Conservation (phyloP, 805 yeast genomes). For the Metahyphopichia silvanorum region DNA sequence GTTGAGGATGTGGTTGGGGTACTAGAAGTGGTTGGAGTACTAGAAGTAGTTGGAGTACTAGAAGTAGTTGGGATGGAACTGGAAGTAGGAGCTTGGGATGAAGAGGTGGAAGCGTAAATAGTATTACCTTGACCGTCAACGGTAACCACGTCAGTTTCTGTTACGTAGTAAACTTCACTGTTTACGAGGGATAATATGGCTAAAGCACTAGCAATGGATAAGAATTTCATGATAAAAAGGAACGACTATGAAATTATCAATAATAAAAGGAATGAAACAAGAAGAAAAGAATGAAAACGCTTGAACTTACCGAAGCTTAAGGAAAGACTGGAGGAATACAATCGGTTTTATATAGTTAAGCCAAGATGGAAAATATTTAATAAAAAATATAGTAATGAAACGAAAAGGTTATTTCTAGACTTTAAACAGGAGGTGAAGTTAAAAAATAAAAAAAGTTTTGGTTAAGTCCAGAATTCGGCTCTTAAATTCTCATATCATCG, state of each 20-base stretch:
- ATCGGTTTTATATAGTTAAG: too few relatives aligned
- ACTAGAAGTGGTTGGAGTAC: slow-evolving; percentile 5
- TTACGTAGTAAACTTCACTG: slow-evolving; percentile 8
- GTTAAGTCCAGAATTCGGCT: too few relatives aligned
- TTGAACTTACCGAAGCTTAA: not conserved
- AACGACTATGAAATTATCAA: too few relatives aligned
- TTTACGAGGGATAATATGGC: slow-evolving; percentile 6
- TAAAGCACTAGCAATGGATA: slow-evolving; percentile 13
- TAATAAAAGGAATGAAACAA: slow-evolving; percentile 2
- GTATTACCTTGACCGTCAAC: slow-evolving; percentile 6
- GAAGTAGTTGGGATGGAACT: slow-evolving; percentile 12
- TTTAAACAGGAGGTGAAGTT: too few relatives aligned
- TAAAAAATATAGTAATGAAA: too few relatives aligned
- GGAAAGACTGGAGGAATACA: too few relatives aligned
- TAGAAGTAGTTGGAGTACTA: slow-evolving; percentile 13
- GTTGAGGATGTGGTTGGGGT: slow-evolving; percentile 4
- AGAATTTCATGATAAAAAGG: slow-evolving; percentile 20
- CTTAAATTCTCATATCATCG: too few relatives aligned
- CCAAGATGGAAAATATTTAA: too few relatives aligned
- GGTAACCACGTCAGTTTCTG: slow-evolving; percentile 9
- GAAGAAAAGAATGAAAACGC: slow-evolving; percentile 1
- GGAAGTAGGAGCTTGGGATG: slow-evolving; percentile 10
- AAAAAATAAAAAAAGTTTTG: too few relatives aligned
- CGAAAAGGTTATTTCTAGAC: too few relatives aligned
- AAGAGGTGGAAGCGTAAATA: slow-evolving; percentile 1